These are phyloP conservation scores for Inonotus hispidus DNA, from an alignment of 1,284 basidiomycete genomes.

Conservation along the genomic window DNA sequence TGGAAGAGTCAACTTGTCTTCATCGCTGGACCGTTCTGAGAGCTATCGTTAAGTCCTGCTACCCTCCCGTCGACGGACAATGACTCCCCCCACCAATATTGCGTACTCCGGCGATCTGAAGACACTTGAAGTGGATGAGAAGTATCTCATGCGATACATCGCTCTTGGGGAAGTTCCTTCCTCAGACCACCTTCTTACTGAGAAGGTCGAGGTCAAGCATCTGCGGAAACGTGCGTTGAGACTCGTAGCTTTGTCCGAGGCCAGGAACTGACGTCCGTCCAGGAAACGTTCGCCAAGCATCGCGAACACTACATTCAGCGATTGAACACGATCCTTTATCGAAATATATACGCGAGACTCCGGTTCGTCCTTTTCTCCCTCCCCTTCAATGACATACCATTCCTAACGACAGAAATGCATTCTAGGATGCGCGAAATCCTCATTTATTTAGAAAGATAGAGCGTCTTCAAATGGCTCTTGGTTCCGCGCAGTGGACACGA, in stretches of 20 bases:
- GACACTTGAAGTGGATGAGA: constrained; percentile 5
- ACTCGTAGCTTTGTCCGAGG: background rate
- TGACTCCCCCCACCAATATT: background rate
- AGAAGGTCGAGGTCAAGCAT: constrained; percentile 12
- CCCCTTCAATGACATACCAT: background rate
- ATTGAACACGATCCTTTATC: constrained; percentile 11
- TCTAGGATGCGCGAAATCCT: constrained; percentile 12
- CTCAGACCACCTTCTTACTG: background rate
- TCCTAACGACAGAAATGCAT: background rate
- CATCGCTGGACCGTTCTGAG: too few relatives aligned
- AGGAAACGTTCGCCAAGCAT: constrained; percentile 12
- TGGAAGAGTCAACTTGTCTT: too few relatives aligned
- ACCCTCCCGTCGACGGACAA: background rate
- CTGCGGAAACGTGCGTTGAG: constrained; percentile 7
- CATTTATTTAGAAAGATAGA: background rate
- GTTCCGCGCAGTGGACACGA: constrained; percentile 2
- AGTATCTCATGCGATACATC: background rate
- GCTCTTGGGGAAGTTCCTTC: background rate
- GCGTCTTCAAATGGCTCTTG: constrained; percentile 4
- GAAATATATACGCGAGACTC: constrained; percentile 12
- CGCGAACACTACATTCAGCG: constrained; percentile 3
- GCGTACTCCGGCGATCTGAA: background rate
- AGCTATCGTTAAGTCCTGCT: too few relatives aligned
- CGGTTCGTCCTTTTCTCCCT: constrained; percentile 6
- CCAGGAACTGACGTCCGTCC: background rate